phyloP scores from a whole-genome alignment of 2,329 filamentous ascomycete genomes.

The Pyrenophora teres region DNA sequence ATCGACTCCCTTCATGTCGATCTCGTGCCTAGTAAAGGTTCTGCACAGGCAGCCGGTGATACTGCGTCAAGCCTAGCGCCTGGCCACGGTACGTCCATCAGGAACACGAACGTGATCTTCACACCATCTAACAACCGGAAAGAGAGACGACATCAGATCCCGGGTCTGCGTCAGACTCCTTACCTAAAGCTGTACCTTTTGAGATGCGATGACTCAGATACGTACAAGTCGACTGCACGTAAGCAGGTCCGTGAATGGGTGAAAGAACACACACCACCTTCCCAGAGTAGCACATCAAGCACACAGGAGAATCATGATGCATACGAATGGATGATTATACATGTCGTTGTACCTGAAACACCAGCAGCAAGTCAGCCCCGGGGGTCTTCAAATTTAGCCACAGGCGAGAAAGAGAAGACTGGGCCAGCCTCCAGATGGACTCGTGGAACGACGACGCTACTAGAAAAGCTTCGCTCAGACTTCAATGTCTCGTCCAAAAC shows the following conservation, averaged over 20 bases:
- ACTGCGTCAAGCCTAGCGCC: slow-evolving; percentile 29
- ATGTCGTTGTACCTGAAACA: slow-evolving; percentile 88
- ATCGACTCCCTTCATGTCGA: slow-evolving; percentile 93
- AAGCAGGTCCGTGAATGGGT: slow-evolving; percentile 89
- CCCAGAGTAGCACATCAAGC: slow-evolving; percentile 60
- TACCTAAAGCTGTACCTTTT: slow-evolving; percentile 91
- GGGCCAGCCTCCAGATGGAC: slow-evolving; percentile 74
- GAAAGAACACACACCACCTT: slow-evolving; percentile 68
- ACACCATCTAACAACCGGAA: slow-evolving; percentile 39
- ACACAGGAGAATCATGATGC: slow-evolving; percentile 93
- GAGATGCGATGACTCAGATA: slow-evolving; percentile 93
- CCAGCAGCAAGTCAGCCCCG: slow-evolving; percentile 78
- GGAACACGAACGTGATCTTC: slow-evolving; percentile 34
- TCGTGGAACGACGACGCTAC: slow-evolving; percentile 75
- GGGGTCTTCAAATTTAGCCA: slow-evolving; percentile 56
- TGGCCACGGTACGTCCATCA: slow-evolving; percentile 24
- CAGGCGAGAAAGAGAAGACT: slow-evolving; percentile 68
- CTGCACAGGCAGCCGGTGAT: slow-evolving; percentile 39
- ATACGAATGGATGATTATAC: slow-evolving; percentile 92
- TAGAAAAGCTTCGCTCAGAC: slow-evolving; percentile 88
- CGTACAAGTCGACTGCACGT: slow-evolving; percentile 80
- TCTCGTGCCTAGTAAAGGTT: slow-evolving; percentile 67
- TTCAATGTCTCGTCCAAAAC: slow-evolving; percentile 82
- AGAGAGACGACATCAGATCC: slow-evolving; percentile 87
- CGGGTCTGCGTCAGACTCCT: slow-evolving; percentile 86